Percentiles rank a stretch among this genome's conserved stretches.
phyloP scores from a whole-genome alignment of 2,329 filamentous ascomycete species.

The Claviceps pusilla region DNA sequence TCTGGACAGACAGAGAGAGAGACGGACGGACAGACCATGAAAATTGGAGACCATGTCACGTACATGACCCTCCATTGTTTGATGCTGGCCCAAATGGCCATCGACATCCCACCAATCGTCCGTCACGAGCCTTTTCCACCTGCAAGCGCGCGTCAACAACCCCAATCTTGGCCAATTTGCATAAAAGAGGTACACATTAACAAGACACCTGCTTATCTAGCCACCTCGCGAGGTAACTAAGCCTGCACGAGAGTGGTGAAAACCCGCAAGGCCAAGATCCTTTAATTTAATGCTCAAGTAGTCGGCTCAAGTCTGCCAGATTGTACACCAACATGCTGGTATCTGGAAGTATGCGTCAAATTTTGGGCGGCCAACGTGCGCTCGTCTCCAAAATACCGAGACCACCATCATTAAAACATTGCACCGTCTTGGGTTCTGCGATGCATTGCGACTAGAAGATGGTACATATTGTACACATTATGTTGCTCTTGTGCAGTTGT shows the following conservation, averaged over 20 bases:
- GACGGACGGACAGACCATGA: not conserved
- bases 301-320: not conserved
- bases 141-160: conserved; percentile 7
- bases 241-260: not conserved
- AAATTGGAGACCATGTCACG: not conserved
- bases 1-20: too few relatives aligned
- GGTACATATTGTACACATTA: too few relatives aligned
- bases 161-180: not conserved
- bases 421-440: too few relatives aligned
- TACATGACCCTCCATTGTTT: not conserved
- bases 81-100: not conserved
- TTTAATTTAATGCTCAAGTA: not conserved
- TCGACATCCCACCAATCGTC: not conserved
- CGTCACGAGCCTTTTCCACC: not conserved
- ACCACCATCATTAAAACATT: not conserved
- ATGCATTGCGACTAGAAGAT: not conserved
- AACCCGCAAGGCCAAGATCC: not conserved
- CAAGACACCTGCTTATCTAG: too few relatives aligned
- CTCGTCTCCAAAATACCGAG: not conserved
- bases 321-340: not conserved
- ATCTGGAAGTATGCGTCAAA: not conserved
- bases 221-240: too few relatives aligned
- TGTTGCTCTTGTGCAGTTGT: not conserved
- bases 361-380: too few relatives aligned
- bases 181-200: not conserved